These are phyloP conservation scores for Alternaria triticimaculans DNA, from an alignment of 2,329 filamentous ascomycete genomes.

Conservation along the genomic window DNA sequence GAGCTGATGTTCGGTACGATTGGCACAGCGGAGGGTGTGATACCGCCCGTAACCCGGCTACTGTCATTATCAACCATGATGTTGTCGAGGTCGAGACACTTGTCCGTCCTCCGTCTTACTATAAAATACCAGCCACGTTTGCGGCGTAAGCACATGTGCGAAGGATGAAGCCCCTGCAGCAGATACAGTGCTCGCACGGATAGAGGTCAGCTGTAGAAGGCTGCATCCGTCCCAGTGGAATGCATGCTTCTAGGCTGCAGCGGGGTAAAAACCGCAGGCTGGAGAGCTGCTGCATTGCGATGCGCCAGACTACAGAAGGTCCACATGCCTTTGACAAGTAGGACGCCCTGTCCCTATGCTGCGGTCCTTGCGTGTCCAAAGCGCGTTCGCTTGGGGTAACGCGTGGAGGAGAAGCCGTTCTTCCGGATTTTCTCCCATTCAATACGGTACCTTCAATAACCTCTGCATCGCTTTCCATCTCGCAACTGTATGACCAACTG, in stretches of 20 bases:
- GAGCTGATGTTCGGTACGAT: constrained; percentile 30
- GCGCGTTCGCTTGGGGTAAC: not conserved
- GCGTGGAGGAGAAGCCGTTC: not conserved
- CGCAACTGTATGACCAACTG: not conserved
- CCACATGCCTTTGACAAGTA: not conserved
- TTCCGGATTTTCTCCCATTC: not conserved
- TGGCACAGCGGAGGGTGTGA: not conserved
- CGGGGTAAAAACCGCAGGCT: not conserved
- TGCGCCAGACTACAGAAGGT: not conserved
- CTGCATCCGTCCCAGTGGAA: not conserved
- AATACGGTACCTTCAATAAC: not conserved
- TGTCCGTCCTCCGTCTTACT: not conserved
- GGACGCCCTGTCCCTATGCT: not conserved
- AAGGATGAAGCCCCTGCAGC: not conserved
- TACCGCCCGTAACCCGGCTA: not conserved
- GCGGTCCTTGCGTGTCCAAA: not conserved
- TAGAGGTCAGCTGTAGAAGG: not conserved
- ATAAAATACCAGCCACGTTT: not conserved
- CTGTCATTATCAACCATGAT: not conserved
- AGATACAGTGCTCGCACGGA: not conserved
- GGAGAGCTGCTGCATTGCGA: not conserved
- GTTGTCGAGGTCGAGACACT: not conserved
- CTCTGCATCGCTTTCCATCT: not conserved
- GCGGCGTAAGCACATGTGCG: not conserved
- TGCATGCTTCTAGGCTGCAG: not conserved